Evolutionary conservation across 164 flowering plant genomes (phyloP).

Genomic region (Santalum album): DNA sequence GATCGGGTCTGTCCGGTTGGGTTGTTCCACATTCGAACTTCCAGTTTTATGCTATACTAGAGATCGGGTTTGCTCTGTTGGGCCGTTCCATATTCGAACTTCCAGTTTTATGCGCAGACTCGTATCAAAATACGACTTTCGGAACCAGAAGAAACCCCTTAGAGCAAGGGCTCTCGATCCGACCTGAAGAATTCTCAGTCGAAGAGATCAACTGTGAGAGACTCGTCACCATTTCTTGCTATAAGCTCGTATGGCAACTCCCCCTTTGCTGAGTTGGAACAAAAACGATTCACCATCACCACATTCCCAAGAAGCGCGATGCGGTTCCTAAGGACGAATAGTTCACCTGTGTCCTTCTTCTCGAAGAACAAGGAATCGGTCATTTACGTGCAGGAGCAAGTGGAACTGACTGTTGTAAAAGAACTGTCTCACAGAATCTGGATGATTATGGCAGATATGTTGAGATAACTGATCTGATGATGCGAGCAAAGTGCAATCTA

Average conservation of each 20-base stretch:
- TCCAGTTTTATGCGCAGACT: background rate
- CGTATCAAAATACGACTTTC: background rate
- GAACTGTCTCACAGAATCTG: background rate
- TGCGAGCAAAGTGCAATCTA: background rate
- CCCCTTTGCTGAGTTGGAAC: background rate
- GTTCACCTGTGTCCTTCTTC: background rate
- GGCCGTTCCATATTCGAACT: background rate
- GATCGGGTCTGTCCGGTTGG: too few species aligned
- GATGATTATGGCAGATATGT: background rate
- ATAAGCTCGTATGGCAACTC: background rate
- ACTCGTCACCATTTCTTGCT: background rate
- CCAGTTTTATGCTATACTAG: too few species aligned
- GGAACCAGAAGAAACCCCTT: constrained; percentile 1
- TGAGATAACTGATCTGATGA: background rate
- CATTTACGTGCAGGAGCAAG: background rate
- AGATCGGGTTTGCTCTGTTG: too few species aligned
- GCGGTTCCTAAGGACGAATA: background rate
- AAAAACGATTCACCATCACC: background rate
- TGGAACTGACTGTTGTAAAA: background rate
- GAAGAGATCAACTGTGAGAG: background rate
- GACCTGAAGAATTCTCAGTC: background rate
- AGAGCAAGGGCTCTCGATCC: background rate
- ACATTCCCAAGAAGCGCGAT: background rate
- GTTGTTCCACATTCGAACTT: too few species aligned
- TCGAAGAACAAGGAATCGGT: background rate